Percentiles rank a stretch among this genome's conserved stretches.
Evolutionary conservation across 208 protist species (phyloP).

Genomic region (Leishmania martiniquensis): DNA sequence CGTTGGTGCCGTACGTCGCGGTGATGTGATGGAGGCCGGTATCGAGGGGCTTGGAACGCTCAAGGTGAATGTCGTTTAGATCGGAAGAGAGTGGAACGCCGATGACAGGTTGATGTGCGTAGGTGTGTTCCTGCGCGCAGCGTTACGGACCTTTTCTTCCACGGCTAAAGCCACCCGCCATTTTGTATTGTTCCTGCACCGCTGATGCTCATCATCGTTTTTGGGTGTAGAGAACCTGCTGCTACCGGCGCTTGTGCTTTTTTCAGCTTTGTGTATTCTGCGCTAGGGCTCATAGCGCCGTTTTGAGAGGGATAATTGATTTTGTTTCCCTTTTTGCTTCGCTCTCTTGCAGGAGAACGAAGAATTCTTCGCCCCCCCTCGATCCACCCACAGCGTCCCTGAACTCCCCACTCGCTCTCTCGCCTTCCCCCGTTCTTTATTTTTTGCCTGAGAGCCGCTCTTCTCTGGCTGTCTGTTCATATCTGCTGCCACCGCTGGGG

Average conservation of each 20-base stretch:
- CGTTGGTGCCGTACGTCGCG: slow-evolving; percentile 71
- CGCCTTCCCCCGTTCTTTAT: background rate
- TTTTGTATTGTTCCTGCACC: background rate
- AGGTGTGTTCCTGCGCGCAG: background rate
- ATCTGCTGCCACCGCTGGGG: background rate
- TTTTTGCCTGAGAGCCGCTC: background rate
- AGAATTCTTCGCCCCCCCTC: background rate
- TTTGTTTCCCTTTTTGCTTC: background rate
- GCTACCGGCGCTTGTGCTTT: background rate
- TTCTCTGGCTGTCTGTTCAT: background rate
- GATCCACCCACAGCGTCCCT: background rate
- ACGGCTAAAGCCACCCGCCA: too few relatives aligned
- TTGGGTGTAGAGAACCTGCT: background rate
- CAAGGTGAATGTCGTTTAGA: slow-evolving; percentile 40
- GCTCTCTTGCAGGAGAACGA: background rate
- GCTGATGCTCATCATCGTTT: background rate
- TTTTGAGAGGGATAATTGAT: background rate
- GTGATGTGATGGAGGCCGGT: slow-evolving; percentile 67
- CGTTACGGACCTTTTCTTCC: background rate
- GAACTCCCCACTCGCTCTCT: background rate
- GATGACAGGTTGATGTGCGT: background rate
- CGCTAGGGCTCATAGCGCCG: background rate
- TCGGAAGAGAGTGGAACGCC: background rate
- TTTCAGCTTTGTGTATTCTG: background rate
- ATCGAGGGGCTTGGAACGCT: slow-evolving; percentile 69